Base-by-base conservation (phyloP, 2,329 filamentous ascomycete species). In the Hirsutella rhossiliensis region DNA sequence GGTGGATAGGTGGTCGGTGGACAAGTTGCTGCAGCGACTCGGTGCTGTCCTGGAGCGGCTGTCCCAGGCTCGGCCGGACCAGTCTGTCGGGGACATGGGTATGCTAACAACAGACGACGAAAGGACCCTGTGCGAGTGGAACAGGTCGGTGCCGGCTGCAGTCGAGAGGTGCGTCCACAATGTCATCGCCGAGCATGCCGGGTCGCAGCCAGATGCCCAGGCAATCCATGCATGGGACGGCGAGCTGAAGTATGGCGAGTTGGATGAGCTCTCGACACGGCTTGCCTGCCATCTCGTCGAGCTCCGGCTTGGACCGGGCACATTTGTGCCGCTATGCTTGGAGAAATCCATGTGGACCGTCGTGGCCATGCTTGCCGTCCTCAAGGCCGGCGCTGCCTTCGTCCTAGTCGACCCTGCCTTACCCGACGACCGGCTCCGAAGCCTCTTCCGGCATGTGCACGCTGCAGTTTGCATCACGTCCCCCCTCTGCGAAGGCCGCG, bases 281-380 rank as follows among this genome's bases (percentile, higher is more conserved):
- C 31, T 34, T n/a, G 11, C 31, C 11, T 5, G 12, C 8, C 7
- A 5, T n/a, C 31, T 34, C 5, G 5, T 6, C 11, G 31, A n/a
- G 8, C 11, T 15, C 11, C 7, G 31, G 5, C 8, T 34, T 5
- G 31, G 31, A 5, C 31, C 31, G 5, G 31, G 15, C 8, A 9
- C n/a, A 13, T n/a, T 34, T n/a, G 31, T 34, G 11, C 31, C 31
- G 5, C 31, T 34, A 5, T 50, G 46, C 41, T 54, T 53, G 11
- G 45, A 49, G 11, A 54, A 50, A 31, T 48, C 46, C 2, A 20
- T 38, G n/a, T 54, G 52, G 51, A 45, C 43, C 15, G 34, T 48
- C 12, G 46, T 50, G 2, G 43, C 48, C 5, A 29, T 46, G 2
- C 28, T 50, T 1, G 48, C 46, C 4, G 42, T 50, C 27, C 40